Base-by-base conservation (phyloP, 1,139 yeast genomes). In the Debaryomycetaceae sp. region DNA sequence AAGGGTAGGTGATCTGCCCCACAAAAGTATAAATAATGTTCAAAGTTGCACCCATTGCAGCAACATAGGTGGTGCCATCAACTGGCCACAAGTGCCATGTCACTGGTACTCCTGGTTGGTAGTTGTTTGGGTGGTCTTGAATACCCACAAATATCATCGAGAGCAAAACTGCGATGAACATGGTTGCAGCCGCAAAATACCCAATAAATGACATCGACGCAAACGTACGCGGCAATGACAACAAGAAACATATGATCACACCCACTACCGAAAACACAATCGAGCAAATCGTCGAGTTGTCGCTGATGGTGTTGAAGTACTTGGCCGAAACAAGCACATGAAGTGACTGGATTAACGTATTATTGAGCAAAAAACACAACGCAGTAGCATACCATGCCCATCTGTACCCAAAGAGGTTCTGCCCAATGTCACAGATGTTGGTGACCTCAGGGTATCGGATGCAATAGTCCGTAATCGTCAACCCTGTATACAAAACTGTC, bases 21-120 rank as follows among this genome's bases (percentile, higher is more conserved):
- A 78, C 83, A 58, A 79, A 78, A 1, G 83, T 78, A 56, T 78
- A 79, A 26, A 77, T 78, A 47, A 79, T 79, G 57, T 79, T 79
- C 50, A 79, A 64, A 46, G 73, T 67, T 0, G 84, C 84, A 33
- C 70, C 59, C 82, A 78, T 77, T 5, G 68, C 83, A 22, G 59
- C 53, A n/a, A 77, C 81, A 45, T 67, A 79, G 5, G 74, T 65
- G 17, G 81, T 75, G 4, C 79, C 82, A 41, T 64, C 45, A 14
- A 45, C 65, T 1, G 83, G 80, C 75, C 79, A 75, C 22, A 74
- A 55, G 33, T 58, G 56, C 67, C 71, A 77, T 8, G 49, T 49
- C 14, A 76, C 75, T 3, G 78, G 75, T 14, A 41, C 42, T 5
- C 45, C 39, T 2, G 60, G 55, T 15, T 57, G 63, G 43, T 47